These are phyloP conservation scores for Naganishia sp. DNA, from an alignment of 1,284 basidiomycete species.

Conservation along the genomic window DNA sequence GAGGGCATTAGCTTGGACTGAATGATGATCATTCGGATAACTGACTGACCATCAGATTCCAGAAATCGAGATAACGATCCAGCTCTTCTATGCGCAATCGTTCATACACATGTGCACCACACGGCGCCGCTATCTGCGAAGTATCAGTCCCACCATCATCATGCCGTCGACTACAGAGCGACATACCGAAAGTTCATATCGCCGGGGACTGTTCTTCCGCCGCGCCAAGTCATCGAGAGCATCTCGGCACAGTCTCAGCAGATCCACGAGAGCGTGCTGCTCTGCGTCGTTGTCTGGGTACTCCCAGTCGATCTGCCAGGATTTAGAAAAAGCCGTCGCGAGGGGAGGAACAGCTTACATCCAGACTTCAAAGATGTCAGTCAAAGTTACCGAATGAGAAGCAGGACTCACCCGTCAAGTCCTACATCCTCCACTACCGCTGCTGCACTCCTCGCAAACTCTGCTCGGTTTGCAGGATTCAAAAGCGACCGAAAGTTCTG, in stretches of 20 bases:
- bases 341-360: conserved; percentile 56
- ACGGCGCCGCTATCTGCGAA: conserved; percentile 81
- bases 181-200: conserved; percentile 52
- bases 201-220: conserved; percentile 41
- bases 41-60: conserved; percentile 82
- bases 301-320: conserved; percentile 56
- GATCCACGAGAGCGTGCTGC: conserved; percentile 56
- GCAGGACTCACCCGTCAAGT: conserved; percentile 69
- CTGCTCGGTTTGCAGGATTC: conserved; percentile 62
- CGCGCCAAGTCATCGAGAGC: conserved; percentile 53
- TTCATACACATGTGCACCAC: conserved; percentile 68
- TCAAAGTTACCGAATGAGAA: no score
- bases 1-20: neutral
- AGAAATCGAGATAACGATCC: conserved; percentile 71
- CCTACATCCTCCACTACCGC: conserved; percentile 80
- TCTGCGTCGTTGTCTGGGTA: conserved; percentile 56
- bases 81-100: conserved; percentile 69
- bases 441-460: conserved; percentile 72
- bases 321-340: conserved; percentile 42
- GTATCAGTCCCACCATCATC: conserved; percentile 41
- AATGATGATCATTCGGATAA: neutral
- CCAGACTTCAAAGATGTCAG: conserved; percentile 51
- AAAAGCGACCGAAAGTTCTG: conserved; percentile 58
- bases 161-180: neutral
- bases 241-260: conserved; percentile 55